These are phyloP conservation scores for Fraxinus excelsior DNA, from an alignment of 257 asterid genomes.

Conservation along the genomic window DNA sequence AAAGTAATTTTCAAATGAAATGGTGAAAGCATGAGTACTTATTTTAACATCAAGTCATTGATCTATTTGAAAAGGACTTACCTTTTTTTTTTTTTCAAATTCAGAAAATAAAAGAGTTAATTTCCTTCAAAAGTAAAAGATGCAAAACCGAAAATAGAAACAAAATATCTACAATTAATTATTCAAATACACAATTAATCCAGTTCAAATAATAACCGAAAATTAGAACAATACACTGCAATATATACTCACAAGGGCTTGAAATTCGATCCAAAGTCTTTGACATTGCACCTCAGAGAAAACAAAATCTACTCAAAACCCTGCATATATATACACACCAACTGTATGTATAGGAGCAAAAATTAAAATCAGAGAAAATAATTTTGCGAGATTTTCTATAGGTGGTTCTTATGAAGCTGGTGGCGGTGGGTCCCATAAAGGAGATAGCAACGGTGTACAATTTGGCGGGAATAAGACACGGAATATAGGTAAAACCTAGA, in stretches of 20 bases:
- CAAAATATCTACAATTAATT: background rate
- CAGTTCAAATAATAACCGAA: background rate
- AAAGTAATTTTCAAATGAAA: too few species aligned
- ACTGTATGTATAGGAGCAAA: background rate
- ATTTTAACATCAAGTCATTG: too few species aligned
- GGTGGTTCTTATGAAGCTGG: slow-evolving; percentile 22
- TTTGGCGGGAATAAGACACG: slow-evolving; percentile 61
- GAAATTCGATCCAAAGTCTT: slow-evolving; percentile 35
- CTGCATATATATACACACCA: background rate
- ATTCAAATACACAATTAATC: slow-evolving; percentile 14
- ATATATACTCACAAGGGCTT: slow-evolving; percentile 34
- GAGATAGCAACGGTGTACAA: slow-evolving; percentile 29
- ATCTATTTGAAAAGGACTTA: too few species aligned
- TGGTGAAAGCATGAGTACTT: too few species aligned
- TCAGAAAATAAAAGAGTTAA: too few species aligned
- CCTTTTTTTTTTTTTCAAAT: too few species aligned
- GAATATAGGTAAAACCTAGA: background rate
- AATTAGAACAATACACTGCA: background rate
- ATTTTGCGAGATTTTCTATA: slow-evolving; percentile 12
- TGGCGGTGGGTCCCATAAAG: slow-evolving; percentile 22
- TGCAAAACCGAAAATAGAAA: background rate
- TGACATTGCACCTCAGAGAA: slow-evolving; percentile 27
- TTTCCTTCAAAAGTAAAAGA: background rate
- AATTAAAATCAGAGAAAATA: background rate
- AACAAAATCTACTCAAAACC: background rate